Conservation (phyloP, 2,329 filamentous ascomycete species). For the Phialocephala subalpina region DNA sequence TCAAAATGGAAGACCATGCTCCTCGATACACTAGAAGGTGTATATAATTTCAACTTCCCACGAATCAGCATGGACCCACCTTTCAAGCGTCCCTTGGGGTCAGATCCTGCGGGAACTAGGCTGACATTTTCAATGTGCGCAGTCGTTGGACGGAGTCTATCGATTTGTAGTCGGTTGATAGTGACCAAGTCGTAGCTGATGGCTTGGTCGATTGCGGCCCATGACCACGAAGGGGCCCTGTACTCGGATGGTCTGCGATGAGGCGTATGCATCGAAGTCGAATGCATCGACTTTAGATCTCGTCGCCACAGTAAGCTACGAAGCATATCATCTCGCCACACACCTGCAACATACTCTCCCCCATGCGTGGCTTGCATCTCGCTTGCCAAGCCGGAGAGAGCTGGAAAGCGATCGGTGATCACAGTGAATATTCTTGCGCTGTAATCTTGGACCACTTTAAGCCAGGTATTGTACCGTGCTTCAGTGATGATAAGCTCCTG, state of each 20-base stretch:
- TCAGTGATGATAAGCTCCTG: neutral
- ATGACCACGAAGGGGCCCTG: conserved; percentile 3
- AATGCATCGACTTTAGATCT: neutral
- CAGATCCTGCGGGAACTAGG: conserved; percentile 1
- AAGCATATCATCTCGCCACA: neutral
- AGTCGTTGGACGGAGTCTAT: neutral
- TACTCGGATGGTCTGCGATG: neutral
- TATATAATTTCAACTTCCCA: neutral
- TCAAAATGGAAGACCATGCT: conserved; percentile 2
- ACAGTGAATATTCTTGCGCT: conserved; percentile 3
- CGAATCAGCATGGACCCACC: neutral
- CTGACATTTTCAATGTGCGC: neutral
- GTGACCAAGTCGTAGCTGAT: conserved; percentile 3
- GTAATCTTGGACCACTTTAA: conserved; percentile 5
- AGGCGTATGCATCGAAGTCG: neutral
- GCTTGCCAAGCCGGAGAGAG: conserved; percentile 6
- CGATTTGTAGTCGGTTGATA: conserved; percentile 3
- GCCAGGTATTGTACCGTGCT: conserved; percentile 8
- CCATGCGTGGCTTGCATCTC: conserved; percentile 12
- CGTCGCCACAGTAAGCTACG: neutral
- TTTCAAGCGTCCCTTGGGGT: conserved; percentile 7
- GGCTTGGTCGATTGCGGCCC: neutral
- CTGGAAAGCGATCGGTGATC: conserved; percentile 8
- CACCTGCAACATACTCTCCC: neutral
- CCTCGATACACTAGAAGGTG: neutral